Evolutionary conservation across 495 filamentous ascomycete species (phyloP).

Genomic region (Talaromyces proteolyticus): DNA sequence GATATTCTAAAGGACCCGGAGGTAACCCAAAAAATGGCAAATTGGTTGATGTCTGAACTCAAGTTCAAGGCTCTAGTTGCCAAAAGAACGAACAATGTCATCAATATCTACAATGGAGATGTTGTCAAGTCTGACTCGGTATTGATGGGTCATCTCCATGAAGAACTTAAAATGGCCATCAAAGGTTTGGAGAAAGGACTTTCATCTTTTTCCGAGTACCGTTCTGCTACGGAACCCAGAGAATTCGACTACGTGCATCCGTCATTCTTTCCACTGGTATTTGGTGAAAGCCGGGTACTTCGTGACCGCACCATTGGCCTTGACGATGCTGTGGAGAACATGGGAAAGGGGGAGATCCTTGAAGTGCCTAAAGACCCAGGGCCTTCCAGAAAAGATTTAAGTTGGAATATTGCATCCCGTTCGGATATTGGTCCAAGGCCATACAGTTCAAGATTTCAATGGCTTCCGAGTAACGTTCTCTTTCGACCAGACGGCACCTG

Average conservation of each 20-base stretch:
- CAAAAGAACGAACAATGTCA: conserved; percentile 14
- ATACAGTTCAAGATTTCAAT: conserved; percentile 28
- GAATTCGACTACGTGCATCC: conserved; percentile 32
- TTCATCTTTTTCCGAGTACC: conserved; percentile 3
- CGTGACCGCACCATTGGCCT: conserved; percentile 16
- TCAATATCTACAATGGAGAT: conserved; percentile 22
- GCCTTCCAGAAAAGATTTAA: conserved; percentile 27
- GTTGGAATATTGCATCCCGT: conserved; percentile 34
- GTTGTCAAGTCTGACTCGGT: conserved; percentile 26
- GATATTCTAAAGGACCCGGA: conserved; percentile 23
- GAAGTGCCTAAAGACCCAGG: conserved; percentile 19
- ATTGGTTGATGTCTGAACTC: conserved; percentile 47
- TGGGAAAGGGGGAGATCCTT: conserved; percentile 23
- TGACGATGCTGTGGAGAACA: conserved; percentile 17
- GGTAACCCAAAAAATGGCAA: conserved; percentile 40
- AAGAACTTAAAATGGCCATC: conserved; percentile 23
- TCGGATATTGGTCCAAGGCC: conserved; percentile 22
- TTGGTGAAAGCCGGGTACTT: conserved; percentile 30
- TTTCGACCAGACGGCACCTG: conserved; percentile 20
- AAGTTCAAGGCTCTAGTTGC: conserved; percentile 31
- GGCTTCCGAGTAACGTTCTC: conserved; percentile 30
- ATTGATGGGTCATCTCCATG: conserved; percentile 12
- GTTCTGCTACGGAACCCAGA: conserved; percentile 15
- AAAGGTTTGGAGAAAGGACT: conserved; percentile 14
- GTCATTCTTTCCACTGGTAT: conserved; percentile 37